These are phyloP conservation scores for Asterophora lycoperdoides DNA, from an alignment of 768 basidiomycete genomes.

Conservation along the genomic window DNA sequence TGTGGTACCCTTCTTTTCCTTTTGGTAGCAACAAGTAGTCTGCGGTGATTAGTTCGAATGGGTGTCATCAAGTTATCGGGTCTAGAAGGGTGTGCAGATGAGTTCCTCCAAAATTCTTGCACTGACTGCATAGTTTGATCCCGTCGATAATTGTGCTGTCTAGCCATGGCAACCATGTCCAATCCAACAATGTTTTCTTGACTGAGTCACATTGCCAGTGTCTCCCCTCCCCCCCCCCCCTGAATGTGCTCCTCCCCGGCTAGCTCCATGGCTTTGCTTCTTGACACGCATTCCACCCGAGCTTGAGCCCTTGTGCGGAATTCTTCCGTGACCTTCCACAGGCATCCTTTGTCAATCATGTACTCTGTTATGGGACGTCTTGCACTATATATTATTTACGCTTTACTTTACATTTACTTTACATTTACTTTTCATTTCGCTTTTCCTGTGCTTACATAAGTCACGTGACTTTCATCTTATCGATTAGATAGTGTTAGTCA, in stretches of 20 bases:
- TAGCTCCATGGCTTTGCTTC: background rate
- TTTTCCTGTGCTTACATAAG: too few species aligned
- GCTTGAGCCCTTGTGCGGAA: slow-evolving; percentile 18
- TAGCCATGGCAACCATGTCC: slow-evolving; percentile 22
- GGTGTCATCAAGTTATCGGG: slow-evolving; percentile 28
- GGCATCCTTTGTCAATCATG: background rate
- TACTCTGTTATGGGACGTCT: too few species aligned
- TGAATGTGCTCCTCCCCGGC: slow-evolving; percentile 21
- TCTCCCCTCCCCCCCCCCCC: slow-evolving; percentile 20
- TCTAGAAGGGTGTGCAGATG: too few species aligned
- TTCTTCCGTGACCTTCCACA: slow-evolving; percentile 24
- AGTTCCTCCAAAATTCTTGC: too few species aligned
- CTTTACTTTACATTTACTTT: too few species aligned
- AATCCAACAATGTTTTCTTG: slow-evolving; percentile 27
- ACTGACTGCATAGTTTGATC: too few species aligned
- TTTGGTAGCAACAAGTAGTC: slow-evolving; percentile 19
- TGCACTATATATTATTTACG: too few species aligned
- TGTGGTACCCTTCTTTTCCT: slow-evolving; percentile 32
- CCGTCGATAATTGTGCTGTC: slow-evolving; percentile 21
- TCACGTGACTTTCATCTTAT: too few species aligned
- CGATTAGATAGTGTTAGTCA: too few species aligned
- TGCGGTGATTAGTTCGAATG: slow-evolving; percentile 34
- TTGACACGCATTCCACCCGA: slow-evolving; percentile 25
- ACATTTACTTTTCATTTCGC: too few species aligned
- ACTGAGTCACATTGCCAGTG: slow-evolving; percentile 33